Base-by-base conservation (phyloP, 2,329 filamentous ascomycete genomes). In the Microsporum audouinii region DNA sequence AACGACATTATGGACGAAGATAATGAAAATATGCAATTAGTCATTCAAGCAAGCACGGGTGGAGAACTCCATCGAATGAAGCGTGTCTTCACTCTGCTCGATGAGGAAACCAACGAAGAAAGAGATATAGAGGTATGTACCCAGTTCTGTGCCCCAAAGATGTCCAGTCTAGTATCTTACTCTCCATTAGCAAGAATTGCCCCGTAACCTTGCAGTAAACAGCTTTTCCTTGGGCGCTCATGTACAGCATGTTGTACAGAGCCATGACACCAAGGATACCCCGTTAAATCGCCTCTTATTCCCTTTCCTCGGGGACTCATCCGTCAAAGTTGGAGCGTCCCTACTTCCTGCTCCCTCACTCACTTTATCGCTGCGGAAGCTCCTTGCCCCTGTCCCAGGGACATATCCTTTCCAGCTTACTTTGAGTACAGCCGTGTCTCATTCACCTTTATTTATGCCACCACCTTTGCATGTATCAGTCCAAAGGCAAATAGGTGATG, bases 381-480 rank as follows among this genome's bases (percentile, higher is more conserved):
- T 66, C 4, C 63, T 75, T 27, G 64, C 66, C 2, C 71, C 68
- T 6, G 64, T 75, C 31, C 63, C 68, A 7, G 70, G 71, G 23
- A 71, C 70, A 31, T 69, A 62, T 34, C 75, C 73, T 1, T 68
- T 77, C 59, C 67, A 64, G 29, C 61, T 76, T 43, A 67, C 66
- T 33, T 45, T 72, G 10, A 67, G 66, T 49, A 69, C 67, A 41
- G 67, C 60, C n/a, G 68, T 74, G 55, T 65, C 66, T 34, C 65
- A 69, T 39, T 70, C 72, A 0, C 64, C 71, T 29, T 62, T 63
- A 4, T 63, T 68, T 43, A 63, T 60, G 2, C 69, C 68, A 0
- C 75, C 75, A 8, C 65, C 64, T 2, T 58, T 76, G 17, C 68
- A 67, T 23, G 59, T 76, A 5, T 68, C 72, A 53, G 58, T 72